Evolutionary conservation across 768 basidiomycete species (phyloP).

Genomic region (Rhodocollybia butyracea): DNA sequence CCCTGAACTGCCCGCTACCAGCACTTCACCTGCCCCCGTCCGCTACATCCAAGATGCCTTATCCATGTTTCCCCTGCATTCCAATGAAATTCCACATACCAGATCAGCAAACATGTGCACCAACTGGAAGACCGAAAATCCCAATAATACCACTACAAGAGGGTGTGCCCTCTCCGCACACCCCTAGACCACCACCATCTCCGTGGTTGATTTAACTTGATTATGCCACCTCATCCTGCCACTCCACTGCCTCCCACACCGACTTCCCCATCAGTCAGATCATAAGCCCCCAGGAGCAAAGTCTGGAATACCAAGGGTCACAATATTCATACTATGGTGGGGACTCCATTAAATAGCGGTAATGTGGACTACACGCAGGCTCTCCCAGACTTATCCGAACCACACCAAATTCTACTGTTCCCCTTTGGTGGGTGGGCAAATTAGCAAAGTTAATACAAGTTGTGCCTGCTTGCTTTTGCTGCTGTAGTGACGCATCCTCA

Average conservation of each 20-base stretch:
- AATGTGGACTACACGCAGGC: too few species aligned
- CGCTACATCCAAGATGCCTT: background rate
- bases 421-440: too few species aligned
- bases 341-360: too few species aligned
- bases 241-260: background rate
- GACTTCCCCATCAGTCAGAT: too few species aligned
- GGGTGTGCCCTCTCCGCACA: background rate
- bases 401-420: constrained; percentile 69
- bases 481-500: constrained; percentile 55
- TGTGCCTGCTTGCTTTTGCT: constrained; percentile 18
- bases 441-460: background rate
- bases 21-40: background rate
- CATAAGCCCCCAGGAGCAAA: background rate
- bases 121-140: background rate
- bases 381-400: constrained; percentile 76
- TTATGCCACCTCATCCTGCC: background rate
- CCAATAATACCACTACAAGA: background rate
- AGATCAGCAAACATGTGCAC: too few species aligned
- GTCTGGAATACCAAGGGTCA: background rate
- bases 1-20: background rate
- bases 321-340: background rate
- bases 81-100: background rate
- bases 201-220: too few species aligned
- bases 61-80: background rate
- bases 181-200: background rate